Percentiles rank a stretch among this genome's conserved stretches.
Conservation (phyloP, 768 basidiomycete species). For the Udeniomyces megalosporus region DNA sequence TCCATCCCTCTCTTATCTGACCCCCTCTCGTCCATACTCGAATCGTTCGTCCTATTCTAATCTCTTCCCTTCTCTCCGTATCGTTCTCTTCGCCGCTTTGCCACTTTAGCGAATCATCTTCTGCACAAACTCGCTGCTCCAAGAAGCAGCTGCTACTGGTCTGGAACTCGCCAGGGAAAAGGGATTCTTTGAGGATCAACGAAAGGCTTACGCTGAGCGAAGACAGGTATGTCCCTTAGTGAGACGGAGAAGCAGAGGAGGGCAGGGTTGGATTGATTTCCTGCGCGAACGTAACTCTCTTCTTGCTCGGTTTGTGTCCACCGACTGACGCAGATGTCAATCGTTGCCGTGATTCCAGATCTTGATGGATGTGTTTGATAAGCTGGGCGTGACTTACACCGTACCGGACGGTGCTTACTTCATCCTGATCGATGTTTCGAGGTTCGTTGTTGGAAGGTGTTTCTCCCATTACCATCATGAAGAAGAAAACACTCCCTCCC, state of each 20-base stretch:
- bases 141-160: slow-evolving; percentile 83
- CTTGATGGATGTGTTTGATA: slow-evolving; percentile 45
- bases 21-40: neutral
- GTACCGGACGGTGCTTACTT: slow-evolving; percentile 85
- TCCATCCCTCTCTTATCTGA: neutral
- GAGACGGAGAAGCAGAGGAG: too few species aligned
- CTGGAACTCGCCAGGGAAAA: slow-evolving; percentile 60
- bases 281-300: neutral
- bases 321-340: too few species aligned
- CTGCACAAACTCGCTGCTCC: slow-evolving; percentile 76
- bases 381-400: slow-evolving; percentile 66
- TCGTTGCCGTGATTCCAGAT: too few species aligned
- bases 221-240: slow-evolving; percentile 50
- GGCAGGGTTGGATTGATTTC: too few species aligned
- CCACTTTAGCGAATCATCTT: slow-evolving; percentile 70
- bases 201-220: slow-evolving; percentile 61
- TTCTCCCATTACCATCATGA: too few species aligned
- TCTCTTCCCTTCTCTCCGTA: neutral
- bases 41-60: neutral
- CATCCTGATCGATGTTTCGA: slow-evolving; percentile 39
- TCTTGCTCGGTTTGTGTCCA: neutral
- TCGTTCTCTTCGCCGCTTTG: slow-evolving; percentile 28
- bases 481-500: too few species aligned
- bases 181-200: slow-evolving; percentile 61
- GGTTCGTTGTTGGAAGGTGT: too few species aligned